Evolutionary conservation across 176 grass and related monocot genomes (phyloP).

Genomic region (Saccharum officinarum): DNA sequence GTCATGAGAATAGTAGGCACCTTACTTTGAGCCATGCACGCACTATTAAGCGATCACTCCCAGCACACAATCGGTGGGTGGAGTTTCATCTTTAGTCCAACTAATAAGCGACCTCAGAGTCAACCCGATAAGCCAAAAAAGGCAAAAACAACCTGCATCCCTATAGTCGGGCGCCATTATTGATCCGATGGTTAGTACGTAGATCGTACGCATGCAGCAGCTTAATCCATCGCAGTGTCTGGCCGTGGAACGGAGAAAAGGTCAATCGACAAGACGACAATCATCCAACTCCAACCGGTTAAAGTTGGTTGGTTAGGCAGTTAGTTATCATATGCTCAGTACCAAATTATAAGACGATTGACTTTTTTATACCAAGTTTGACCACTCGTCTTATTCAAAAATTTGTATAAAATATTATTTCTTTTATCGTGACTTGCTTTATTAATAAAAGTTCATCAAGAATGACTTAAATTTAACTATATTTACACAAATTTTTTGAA

Average conservation of each 20-base stretch:
- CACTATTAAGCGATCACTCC: background rate
- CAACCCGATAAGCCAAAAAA: background rate
- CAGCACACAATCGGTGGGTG: background rate
- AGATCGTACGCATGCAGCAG: background rate
- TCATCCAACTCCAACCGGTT: background rate
- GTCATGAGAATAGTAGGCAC: background rate
- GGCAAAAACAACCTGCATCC: background rate
- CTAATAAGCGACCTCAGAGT: background rate
- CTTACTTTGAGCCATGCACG: background rate
- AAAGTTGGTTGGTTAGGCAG: background rate
- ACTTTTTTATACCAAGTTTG: too few species aligned
- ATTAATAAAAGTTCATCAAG: too few species aligned
- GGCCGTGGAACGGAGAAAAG: background rate
- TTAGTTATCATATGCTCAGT: background rate
- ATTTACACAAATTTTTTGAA: too few species aligned
- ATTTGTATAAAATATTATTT: too few species aligned
- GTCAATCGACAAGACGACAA: background rate
- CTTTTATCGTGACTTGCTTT: too few species aligned
- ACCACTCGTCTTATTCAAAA: too few species aligned
- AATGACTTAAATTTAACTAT: too few species aligned
- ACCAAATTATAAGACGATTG: too few species aligned
- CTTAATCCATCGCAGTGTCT: background rate
- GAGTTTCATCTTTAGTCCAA: background rate
- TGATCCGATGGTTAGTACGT: background rate
- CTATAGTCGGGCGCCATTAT: background rate